Evolutionary conservation across 495 filamentous ascomycete species (phyloP), one percentile per base, ranked within the genome.

Genomic region (Patellaria atrata): DNA sequence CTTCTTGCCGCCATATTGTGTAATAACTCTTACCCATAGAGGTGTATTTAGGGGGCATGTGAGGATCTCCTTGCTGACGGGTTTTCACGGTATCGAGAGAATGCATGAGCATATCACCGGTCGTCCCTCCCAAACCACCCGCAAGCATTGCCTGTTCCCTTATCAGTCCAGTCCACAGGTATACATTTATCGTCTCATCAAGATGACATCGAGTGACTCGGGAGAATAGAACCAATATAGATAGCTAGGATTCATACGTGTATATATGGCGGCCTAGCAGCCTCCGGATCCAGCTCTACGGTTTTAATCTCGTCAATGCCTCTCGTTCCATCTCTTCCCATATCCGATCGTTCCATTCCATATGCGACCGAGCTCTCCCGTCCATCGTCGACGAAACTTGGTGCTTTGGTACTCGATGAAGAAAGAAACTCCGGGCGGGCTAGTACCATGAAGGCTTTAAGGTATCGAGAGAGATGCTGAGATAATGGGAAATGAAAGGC

Each of bases 21-120:
- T 75, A 65, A 61, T 96, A 97, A 4, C 87, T 85, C 15, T 77
- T 75, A 15, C 78, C 76, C 58, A 94, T 75, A 14, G 83, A 84
- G 1, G 80, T 75, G 58, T 96, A 96, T 58, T 80, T 87, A 1
- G 87, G 79, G 12, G 87, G 89, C 30, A 89, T 68, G 47, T 82
- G 75, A 20, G 85, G 84, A 50, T 94, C 91, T 47, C 89, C 89
- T 61, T 97, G 89, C 57, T 96, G 89, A 33, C 89, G 71, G n/a
- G 89, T 97, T 60, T 97, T 97, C 35, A 97, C 89, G 5, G 89
- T 97, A 61, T 97, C 89, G 55, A 97, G 70, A 28, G 87, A 94
- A 57, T 97, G 89, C 91, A 97, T 96, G 40, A 97, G 63, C 71
- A 97, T 82, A 57, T 97, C 89, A 33, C 89, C 89, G 29, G 79